Evolutionary conservation across 768 basidiomycete genomes (phyloP), one percentile per base, ranked within the genome.

Genomic region (Pisolithus sp.): DNA sequence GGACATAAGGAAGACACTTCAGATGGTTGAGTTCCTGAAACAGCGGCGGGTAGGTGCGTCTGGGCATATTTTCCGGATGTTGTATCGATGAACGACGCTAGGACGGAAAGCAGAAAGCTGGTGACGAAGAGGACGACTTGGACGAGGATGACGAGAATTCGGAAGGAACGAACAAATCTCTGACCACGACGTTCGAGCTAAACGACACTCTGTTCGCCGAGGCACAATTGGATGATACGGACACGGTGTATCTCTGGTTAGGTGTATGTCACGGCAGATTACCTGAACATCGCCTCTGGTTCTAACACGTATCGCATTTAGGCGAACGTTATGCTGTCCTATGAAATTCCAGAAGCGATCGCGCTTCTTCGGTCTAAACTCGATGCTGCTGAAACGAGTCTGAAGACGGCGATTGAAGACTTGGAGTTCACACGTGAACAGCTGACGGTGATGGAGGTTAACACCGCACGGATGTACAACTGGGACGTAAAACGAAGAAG

Each of bases 251-350:
- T 61, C 74, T 99, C 24, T 99, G 96, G 95, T 82, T 99, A 18
- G 95, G 95, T 28, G 94, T 97, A 71, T 62, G 87, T 71, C 15
- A 13, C 30, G 15, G 3, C 34, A 34, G 34, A 34, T 34, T 5
- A 34, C 34, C 12, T 34, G 0, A 18, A 15, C 24, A 15, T 43
- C 41, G 52, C 28, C 5, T 5, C 9, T 20, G 48, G 48, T 46
- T 37, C 4, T 21, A 47, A 15, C n/a, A 23, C 24, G 36, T 13
- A 34, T 24, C 7, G 13, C 15, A 37, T 13, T 34, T 9, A 98
- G 95, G 96, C 96, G 7, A 97, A 97, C 57, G 92, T 94, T 2
- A 97, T 98, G 95, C 75, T 99, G 2, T 89, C 93, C 0, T 99
- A 99, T 73, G 87, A 86, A 55, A 71, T 95, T 23, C 77, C 81